These are phyloP conservation scores for Leccinum uliginosum DNA, from an alignment of 768 basidiomycete species.

Conservation along the genomic window DNA sequence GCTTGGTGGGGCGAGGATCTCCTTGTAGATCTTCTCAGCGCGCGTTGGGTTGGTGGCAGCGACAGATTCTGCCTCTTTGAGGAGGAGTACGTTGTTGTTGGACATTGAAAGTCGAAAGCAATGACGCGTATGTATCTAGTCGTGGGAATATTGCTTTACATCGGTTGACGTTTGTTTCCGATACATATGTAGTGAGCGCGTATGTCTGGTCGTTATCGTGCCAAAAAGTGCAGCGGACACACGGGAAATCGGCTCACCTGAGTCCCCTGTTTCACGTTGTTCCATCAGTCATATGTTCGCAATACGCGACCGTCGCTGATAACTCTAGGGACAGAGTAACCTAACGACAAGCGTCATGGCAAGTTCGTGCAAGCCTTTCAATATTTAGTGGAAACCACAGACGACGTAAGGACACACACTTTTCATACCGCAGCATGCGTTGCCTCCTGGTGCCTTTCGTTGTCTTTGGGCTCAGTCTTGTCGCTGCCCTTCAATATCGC, in stretches of 20 bases:
- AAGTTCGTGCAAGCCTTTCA: too few species aligned
- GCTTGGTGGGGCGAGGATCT: slow-evolving; percentile 50
- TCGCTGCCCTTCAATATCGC: slow-evolving; percentile 4
- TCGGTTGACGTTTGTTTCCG: too few species aligned
- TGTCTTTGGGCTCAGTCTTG: slow-evolving; percentile 3
- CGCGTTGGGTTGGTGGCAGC: slow-evolving; percentile 47
- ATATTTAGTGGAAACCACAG: background rate
- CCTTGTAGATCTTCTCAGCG: slow-evolving; percentile 72
- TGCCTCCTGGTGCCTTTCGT: background rate
- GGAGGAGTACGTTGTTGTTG: slow-evolving; percentile 20
- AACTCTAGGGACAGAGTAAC: background rate
- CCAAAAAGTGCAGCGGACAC: too few species aligned
- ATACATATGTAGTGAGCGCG: too few species aligned
- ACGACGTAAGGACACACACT: background rate
- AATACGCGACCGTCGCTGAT: too few species aligned
- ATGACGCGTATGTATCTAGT: slow-evolving; percentile 26
- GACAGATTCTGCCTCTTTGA: slow-evolving; percentile 48
- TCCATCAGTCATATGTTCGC: too few species aligned
- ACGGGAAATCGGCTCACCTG: too few species aligned
- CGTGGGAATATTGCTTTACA: slow-evolving; percentile 21
- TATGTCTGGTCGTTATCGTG: background rate
- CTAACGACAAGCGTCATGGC: background rate
- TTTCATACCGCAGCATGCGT: background rate
- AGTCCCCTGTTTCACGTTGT: too few species aligned
- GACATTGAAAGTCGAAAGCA: slow-evolving; percentile 18